These are phyloP conservation scores for Calycina herbarum DNA, from an alignment of 2,329 filamentous ascomycete species.

Conservation along the genomic window DNA sequence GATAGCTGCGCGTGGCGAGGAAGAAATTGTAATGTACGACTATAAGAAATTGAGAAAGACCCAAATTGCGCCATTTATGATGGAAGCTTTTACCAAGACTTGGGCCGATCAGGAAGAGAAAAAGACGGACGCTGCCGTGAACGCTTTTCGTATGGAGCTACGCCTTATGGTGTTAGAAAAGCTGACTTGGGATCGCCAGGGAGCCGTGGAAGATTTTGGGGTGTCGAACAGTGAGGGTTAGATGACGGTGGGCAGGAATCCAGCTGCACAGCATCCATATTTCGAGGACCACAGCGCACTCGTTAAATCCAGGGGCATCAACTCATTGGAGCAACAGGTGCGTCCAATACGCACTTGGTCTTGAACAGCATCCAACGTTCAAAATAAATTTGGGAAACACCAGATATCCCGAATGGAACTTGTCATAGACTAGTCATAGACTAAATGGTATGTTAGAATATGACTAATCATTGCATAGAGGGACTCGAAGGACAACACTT, in stretches of 20 bases:
- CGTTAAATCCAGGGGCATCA: background rate
- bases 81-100: conserved; percentile 57
- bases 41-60: conserved; percentile 60
- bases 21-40: conserved; percentile 81
- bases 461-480: background rate
- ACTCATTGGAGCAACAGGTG: background rate
- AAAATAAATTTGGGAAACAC: background rate
- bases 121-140: conserved; percentile 56
- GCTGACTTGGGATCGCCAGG: conserved; percentile 70
- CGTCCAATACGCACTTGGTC: background rate
- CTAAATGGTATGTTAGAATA: background rate
- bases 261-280: background rate
- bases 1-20: conserved; percentile 69
- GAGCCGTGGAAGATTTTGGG: conserved; percentile 71
- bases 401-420: background rate
- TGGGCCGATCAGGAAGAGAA: conserved; percentile 61
- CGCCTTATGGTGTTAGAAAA: conserved; percentile 64
- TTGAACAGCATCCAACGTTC: background rate
- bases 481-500: too few species aligned
- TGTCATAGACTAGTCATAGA: background rate
- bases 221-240: background rate
- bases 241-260: background rate
- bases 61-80: conserved; percentile 59
- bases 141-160: conserved; percentile 64
- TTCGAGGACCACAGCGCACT: background rate